Evolutionary conservation across 2,329 filamentous ascomycete genomes (phyloP), one percentile per base, ranked within the genome.

Genomic region (Hymenoscyphus scutula): DNA sequence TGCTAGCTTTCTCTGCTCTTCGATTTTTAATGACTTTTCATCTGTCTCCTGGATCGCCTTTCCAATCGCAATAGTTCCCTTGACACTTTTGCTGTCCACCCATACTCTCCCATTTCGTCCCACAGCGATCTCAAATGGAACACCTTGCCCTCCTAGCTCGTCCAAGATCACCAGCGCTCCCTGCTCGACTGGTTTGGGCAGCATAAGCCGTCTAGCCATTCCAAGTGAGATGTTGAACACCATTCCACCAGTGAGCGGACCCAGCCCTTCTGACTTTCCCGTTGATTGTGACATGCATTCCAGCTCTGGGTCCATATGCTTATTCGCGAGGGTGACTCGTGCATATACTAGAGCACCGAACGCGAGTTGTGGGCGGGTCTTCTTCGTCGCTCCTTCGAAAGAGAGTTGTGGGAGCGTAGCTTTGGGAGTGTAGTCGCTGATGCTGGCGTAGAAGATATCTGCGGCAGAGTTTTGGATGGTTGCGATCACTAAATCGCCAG

Each of bases 311-410:
- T 97, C 92, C 79, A 93, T 91, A 76, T 93, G 89, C 67, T 89
- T 88, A 71, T 91, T 89, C 19, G 90, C 89, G 48, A 89, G 84
- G 30, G 84, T 81, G 53, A 99, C 86, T 65, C 94, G 89, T 41
- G 93, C 94, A 78, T 98, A 98, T 38, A 98, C 91, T 30, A 97
- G 79, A 59, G 91, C 87, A 41, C 92, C 92, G 15, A 85, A 73
- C 30, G 82, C 80, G 53, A 98, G 84, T 67, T 91, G 83, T 0
- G 95, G 95, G 1, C 93, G 84, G 2, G 91, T 97, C 79, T 98
- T 98, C 76, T 93, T 95, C 53, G 89, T 92, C 19, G 92, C 95
- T 66, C 88, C 87, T 77, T 98, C 94, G 75, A 99, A 99, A n/a
- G 92, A 86, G 23, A 98, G 83, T 68, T 96, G 90, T 0, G 91